Conservation (phyloP, 352 stramenopile species). For the Pythium aphanidermatum region DNA sequence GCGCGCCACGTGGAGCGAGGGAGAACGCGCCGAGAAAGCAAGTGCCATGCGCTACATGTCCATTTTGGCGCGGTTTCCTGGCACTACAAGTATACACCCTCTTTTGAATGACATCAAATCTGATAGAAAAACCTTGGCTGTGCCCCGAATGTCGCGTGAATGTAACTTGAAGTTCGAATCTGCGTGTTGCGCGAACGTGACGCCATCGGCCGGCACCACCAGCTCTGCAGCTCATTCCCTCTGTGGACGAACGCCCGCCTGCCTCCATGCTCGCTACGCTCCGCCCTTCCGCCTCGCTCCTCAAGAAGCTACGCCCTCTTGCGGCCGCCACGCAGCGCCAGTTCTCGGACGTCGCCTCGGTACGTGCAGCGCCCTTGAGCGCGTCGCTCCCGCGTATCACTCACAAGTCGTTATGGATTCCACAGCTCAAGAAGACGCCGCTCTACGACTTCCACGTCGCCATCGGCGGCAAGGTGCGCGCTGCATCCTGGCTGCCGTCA, state of each 20-base stretch:
- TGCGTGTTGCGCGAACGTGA: constrained; percentile 10
- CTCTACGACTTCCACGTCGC: constrained; percentile 73
- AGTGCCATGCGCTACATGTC: too few species aligned
- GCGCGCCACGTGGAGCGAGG: too few species aligned
- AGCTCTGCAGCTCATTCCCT: background rate
- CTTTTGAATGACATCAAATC: background rate
- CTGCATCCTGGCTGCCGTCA: background rate
- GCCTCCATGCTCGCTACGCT: constrained; percentile 15
- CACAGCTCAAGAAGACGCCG: constrained; percentile 77
- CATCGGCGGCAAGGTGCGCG: constrained; percentile 53
- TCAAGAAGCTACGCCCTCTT: constrained; percentile 13
- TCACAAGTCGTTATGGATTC: background rate
- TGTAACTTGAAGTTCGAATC: constrained; percentile 12
- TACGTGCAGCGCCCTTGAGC: background rate
- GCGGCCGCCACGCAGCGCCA: constrained; percentile 9
- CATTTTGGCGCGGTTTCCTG: background rate
- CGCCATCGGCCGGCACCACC: constrained; percentile 3
- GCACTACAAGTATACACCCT: background rate
- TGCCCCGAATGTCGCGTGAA: constrained; percentile 4
- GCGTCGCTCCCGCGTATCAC: background rate
- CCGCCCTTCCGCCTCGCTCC: constrained; percentile 12
- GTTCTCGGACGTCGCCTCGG: constrained; percentile 14
- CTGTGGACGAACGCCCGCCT: constrained; percentile 3
- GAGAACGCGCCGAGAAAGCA: too few species aligned
- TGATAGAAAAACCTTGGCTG: too few species aligned